These are phyloP conservation scores for Betula pendula DNA, from an alignment of 306 rosid genomes.

Conservation along the genomic window DNA sequence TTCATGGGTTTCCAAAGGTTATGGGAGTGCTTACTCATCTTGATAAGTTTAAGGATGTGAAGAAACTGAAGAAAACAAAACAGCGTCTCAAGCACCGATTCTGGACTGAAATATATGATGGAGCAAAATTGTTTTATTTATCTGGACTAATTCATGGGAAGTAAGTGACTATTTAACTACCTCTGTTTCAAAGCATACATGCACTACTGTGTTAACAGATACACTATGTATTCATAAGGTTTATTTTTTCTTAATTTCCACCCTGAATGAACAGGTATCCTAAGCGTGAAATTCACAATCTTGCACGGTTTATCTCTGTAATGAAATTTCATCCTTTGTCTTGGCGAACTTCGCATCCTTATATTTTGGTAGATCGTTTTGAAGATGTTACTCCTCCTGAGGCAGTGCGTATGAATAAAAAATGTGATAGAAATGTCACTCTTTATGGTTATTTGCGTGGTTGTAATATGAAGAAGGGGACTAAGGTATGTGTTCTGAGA, in stretches of 20 bases:
- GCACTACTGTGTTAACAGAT: constrained; percentile 7
- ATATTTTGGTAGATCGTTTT: constrained; percentile 86
- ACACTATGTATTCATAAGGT: not conserved
- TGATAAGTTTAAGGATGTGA: constrained; percentile 78
- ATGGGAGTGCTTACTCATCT: constrained; percentile 99
- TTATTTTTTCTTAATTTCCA: constrained; percentile 7
- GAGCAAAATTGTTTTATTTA: constrained; percentile 89
- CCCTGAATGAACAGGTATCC: constrained; percentile 55
- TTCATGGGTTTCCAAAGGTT: constrained; percentile 90
- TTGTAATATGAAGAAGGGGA: constrained; percentile 78
- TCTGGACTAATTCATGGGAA: constrained; percentile 89
- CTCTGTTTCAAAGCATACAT: not conserved
- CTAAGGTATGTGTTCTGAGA: constrained; percentile 55
- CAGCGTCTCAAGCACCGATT: constrained; percentile 88
- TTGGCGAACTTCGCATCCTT: constrained; percentile 90
- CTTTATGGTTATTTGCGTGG: constrained; percentile 94
- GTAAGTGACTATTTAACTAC: constrained; percentile 48
- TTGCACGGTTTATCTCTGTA: constrained; percentile 90
- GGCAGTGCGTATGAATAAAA: constrained; percentile 58
- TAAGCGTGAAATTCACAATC: constrained; percentile 90
- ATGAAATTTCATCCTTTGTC: constrained; percentile 92
- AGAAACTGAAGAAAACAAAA: constrained; percentile 81
- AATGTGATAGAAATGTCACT: constrained; percentile 83
- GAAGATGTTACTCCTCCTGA: constrained; percentile 95
- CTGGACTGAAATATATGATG: constrained; percentile 91